A percentile compares a stretch with the other conserved stretches of the same genome.
These are phyloP conservation scores for Penicillium coffeae DNA, from an alignment of 495 filamentous ascomycete species.

Conservation along the genomic window DNA sequence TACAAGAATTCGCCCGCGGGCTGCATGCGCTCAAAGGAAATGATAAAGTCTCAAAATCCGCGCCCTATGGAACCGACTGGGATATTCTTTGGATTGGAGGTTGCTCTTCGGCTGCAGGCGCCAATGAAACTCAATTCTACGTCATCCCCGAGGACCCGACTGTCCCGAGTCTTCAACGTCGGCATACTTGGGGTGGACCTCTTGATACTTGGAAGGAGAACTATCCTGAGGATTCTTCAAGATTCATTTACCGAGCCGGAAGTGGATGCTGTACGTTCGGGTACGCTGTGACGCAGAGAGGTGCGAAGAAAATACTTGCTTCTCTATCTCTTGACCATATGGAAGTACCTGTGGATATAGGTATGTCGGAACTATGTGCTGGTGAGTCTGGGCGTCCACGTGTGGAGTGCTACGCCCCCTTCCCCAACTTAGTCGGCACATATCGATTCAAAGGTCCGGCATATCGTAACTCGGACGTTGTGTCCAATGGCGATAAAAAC, in stretches of 20 bases:
- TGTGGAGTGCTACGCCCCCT: slow-evolving; percentile 28
- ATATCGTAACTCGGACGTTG: slow-evolving; percentile 25
- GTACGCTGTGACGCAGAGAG: slow-evolving; percentile 52
- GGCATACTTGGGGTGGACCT: slow-evolving; percentile 16
- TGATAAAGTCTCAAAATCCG: slow-evolving; percentile 26
- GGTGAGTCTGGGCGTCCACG: slow-evolving; percentile 13
- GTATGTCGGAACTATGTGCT: slow-evolving; percentile 26
- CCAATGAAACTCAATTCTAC: slow-evolving; percentile 24
- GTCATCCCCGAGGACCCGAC: slow-evolving; percentile 33
- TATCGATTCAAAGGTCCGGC: slow-evolving; percentile 17
- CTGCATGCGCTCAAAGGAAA: slow-evolving; percentile 24
- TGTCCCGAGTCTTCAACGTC: slow-evolving; percentile 11
- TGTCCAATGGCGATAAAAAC: slow-evolving; percentile 5
- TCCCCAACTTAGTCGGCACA: slow-evolving; percentile 26
- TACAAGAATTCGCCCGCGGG: slow-evolving; percentile 43
- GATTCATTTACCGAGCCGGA: slow-evolving; percentile 26
- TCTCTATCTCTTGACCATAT: slow-evolving; percentile 24
- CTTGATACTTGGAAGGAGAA: slow-evolving; percentile 17
- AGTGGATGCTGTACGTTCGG: slow-evolving; percentile 23
- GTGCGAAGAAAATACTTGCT: slow-evolving; percentile 50
- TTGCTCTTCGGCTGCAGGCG: slow-evolving; percentile 30
- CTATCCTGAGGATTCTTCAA: slow-evolving; percentile 25
- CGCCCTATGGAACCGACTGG: slow-evolving; percentile 57
- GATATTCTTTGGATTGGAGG: slow-evolving; percentile 55
- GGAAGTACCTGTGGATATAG: slow-evolving; percentile 22